Evolutionary conservation across 2,329 filamentous ascomycete genomes (phyloP), one percentile per base, ranked within the genome.

Genomic region (Stagonosporopsis rhizophila): DNA sequence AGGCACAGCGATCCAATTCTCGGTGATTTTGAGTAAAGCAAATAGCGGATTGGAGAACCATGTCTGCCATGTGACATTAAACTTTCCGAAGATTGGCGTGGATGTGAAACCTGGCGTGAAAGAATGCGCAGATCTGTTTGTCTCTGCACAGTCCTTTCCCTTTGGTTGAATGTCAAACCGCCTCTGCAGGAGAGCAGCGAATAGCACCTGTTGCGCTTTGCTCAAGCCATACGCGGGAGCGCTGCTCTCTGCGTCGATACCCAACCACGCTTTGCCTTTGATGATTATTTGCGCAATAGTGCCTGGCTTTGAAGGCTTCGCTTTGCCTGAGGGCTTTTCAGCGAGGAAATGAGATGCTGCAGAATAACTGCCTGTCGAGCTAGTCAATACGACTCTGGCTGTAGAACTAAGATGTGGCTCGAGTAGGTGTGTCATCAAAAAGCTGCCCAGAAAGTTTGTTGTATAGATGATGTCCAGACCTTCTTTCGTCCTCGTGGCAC

Each of bases 161-260:
- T 11, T 17, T 11, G 44, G 35, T 20, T 54, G 44, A 15, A 23
- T n/a, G n/a, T 52, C 35, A 8, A 65, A 65, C 22, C 52, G 56
- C 0, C 12, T 14, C 37, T 66, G 64, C 6, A 63, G 44, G 2
- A 60, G 38, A 8, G 35, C 20, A 0, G 58, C 56, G 17, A 63
- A 56, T 17, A 66, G 56, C 1, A 65, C 54, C 38, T 65, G 64
- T 20, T 61, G 48, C 11, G 60, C 58, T 47, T 65, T 65, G 8
- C 56, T 56, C 9, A 52, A 35, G 1, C 25, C 32, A 32, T 64
- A 65, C 1, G 48, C 52, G n/a, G 28, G 34, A 22, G 44, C 46
- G 30, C 14, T 58, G 20, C 23, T 37, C 3, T 15, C 17, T 17
- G 17, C 30, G 5, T 32, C 30, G 14, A 56, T 32, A n/a, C 35